phyloP scores from a whole-genome alignment of 345 rosid genomes.

The Pistacia vera region DNA sequence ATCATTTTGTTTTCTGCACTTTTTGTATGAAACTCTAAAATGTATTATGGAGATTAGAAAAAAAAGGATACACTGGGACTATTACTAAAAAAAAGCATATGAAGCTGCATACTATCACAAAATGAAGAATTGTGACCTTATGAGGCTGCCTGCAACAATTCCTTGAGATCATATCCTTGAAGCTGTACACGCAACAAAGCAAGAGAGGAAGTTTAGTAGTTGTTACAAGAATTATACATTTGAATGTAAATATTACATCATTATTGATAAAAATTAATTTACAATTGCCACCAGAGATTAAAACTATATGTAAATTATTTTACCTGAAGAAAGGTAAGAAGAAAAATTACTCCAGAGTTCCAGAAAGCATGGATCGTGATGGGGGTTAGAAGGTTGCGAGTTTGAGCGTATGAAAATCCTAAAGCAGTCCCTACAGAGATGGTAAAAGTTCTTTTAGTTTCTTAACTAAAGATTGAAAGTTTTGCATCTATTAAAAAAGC shows the following conservation, averaged over 20 bases:
- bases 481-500: not conserved
- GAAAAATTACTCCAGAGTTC: constrained; percentile 85
- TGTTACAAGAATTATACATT: not conserved
- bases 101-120: not conserved
- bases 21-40: too few relatives aligned
- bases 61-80: not conserved
- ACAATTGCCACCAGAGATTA: not conserved
- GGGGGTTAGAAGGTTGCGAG: constrained; percentile 82
- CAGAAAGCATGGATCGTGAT: constrained; percentile 83
- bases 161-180: constrained; percentile 89
- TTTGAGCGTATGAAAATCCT: constrained; percentile 89
- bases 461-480: not conserved
- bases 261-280: not conserved
- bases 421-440: constrained; percentile 53
- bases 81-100: not conserved
- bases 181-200: constrained; percentile 39
- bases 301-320: not conserved
- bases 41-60: too few relatives aligned
- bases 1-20: not conserved
- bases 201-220: constrained; percentile 7
- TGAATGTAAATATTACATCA: not conserved
- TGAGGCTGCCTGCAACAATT: constrained; percentile 59
- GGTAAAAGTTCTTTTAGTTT: constrained; percentile 1
- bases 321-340: constrained; percentile 93
- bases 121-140: not conserved